Percentiles rank a stretch among this genome's conserved stretches.
Evolutionary conservation across 495 filamentous ascomycete species (phyloP).

Genomic region (Neurospora terricola): DNA sequence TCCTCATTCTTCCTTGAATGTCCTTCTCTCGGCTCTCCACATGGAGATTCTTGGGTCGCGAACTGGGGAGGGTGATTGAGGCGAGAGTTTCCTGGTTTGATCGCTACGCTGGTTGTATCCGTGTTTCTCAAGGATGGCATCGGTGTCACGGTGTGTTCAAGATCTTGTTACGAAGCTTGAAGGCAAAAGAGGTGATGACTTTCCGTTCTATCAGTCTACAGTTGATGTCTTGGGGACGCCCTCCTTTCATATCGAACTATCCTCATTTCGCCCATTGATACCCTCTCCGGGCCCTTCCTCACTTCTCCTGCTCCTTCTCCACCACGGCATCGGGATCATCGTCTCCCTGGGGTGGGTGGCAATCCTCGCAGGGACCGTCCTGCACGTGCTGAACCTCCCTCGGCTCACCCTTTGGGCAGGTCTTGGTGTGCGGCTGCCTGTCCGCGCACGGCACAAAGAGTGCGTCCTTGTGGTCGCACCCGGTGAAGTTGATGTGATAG

Average conservation of each 20-base stretch:
- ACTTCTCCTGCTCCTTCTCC: not conserved
- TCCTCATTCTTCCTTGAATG: too few species aligned
- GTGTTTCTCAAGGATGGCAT: too few species aligned
- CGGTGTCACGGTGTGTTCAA: too few species aligned
- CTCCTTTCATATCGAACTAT: not conserved
- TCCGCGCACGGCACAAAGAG: not conserved
- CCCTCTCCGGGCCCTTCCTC: rapidly evolving
- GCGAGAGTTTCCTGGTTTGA: too few species aligned
- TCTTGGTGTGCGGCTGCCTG: not conserved
- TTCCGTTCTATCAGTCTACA: not conserved
- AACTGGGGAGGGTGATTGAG: too few species aligned
- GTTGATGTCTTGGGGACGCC: not conserved
- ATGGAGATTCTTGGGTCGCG: too few species aligned
- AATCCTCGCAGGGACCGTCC: not conserved
- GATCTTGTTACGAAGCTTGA: too few species aligned
- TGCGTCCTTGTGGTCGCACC: not conserved
- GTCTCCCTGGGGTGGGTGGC: not conserved
- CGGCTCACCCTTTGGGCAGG: not conserved
- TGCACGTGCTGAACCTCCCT: not conserved
- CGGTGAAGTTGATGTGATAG: not conserved
- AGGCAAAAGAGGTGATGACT: not conserved
- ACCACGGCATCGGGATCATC: not conserved
- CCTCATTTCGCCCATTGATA: not conserved
- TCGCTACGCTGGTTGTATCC: too few species aligned
- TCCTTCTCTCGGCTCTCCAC: too few species aligned